These are phyloP conservation scores for Rosa chinensis DNA, from an alignment of 306 rosid species.

Conservation along the genomic window DNA sequence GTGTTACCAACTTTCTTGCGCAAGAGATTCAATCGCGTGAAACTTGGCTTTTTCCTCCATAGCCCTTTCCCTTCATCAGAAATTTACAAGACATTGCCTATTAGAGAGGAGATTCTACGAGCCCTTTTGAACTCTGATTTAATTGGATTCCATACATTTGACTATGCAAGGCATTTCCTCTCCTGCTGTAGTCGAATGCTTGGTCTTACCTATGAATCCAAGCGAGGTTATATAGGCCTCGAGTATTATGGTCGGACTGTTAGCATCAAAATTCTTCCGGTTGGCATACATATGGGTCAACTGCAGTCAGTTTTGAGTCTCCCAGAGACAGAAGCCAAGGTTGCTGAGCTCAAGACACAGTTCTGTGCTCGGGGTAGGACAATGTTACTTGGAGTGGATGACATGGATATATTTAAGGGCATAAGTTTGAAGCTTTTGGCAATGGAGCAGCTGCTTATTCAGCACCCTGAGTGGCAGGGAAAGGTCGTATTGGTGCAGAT, in stretches of 20 bases:
- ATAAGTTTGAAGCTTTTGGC: slow-evolving; percentile 82
- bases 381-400: slow-evolving; percentile 78
- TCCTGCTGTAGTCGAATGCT: slow-evolving; percentile 89
- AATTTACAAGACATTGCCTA: slow-evolving; percentile 73
- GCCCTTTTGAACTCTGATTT: slow-evolving; percentile 81
- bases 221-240: slow-evolving; percentile 76
- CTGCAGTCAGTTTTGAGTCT: slow-evolving; percentile 63
- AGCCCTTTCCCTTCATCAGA: slow-evolving; percentile 88
- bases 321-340: slow-evolving; percentile 57
- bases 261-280: slow-evolving; percentile 80
- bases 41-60: slow-evolving; percentile 80
- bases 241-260: slow-evolving; percentile 88
- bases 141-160: slow-evolving; percentile 86
- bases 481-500: slow-evolving; percentile 82
- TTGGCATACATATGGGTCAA: slow-evolving; percentile 84
- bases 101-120: slow-evolving; percentile 72
- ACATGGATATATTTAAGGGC: slow-evolving; percentile 90
- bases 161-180: slow-evolving; percentile 79
- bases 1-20: slow-evolving; percentile 83
- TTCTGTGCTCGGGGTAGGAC: slow-evolving; percentile 47
- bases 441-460: slow-evolving; percentile 77
- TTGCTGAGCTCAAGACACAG: slow-evolving; percentile 51
- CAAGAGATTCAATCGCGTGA: slow-evolving; percentile 74
- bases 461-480: slow-evolving; percentile 61
- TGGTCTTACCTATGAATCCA: slow-evolving; percentile 71